phyloP scores from a whole-genome alignment of 805 yeast species.

The Candida tibetensis region DNA sequence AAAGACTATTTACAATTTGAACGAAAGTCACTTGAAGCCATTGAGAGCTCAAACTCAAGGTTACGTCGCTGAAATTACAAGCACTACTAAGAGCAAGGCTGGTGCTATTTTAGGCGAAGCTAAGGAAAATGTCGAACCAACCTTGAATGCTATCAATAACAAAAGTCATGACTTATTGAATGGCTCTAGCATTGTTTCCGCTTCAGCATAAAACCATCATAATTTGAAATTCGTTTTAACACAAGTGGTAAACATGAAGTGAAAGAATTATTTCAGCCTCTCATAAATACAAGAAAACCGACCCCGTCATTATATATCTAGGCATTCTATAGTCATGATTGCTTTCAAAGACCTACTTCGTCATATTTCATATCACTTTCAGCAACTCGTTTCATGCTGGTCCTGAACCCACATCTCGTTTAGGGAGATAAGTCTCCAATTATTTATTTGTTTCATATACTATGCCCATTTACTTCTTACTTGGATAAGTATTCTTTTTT shows the following conservation, averaged over 20 bases:
- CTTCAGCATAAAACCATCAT: conserved; percentile 10
- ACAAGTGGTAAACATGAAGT: background rate
- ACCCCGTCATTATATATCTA: no score
- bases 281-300: no score
- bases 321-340: background rate
- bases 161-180: conserved; percentile 13
- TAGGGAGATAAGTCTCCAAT: no score
- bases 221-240: no score
- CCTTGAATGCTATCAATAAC: conserved; percentile 7
- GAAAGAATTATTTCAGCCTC: background rate
- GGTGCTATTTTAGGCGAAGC: conserved; percentile 26
- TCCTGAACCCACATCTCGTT: no score
- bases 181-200: conserved; percentile 12
- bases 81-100: conserved; percentile 33
- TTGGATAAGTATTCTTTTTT: background rate
- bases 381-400: no score
- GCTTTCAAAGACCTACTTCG: background rate
- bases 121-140: conserved; percentile 9
- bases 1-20: conserved; percentile 30
- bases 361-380: no score
- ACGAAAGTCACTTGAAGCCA: conserved; percentile 38
- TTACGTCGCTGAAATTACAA: conserved; percentile 35
- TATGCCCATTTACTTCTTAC: background rate
- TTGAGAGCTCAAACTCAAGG: conserved; percentile 38
- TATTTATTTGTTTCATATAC: conserved; percentile 1